Conservation (phyloP, 192 early-diverging fungal species). For the Backusella westeae region DNA sequence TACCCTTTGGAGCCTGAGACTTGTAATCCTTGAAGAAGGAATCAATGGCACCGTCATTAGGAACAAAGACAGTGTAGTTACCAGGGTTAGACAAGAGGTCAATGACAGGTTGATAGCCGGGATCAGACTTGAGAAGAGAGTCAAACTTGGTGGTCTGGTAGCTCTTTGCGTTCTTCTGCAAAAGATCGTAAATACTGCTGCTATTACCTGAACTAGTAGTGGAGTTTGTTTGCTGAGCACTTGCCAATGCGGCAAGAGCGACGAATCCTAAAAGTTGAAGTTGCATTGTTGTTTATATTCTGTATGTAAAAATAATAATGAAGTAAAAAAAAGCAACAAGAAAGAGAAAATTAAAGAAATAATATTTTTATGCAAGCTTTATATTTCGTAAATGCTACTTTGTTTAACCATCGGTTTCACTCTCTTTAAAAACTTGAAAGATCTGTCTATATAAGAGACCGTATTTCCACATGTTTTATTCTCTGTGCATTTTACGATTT, state of each 20-base stretch:
- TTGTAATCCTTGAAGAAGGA: background rate
- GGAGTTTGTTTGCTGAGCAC: background rate
- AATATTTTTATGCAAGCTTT: background rate
- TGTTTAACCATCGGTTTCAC: background rate
- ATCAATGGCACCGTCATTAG: background rate
- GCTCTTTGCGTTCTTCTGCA: background rate
- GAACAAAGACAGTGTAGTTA: slow-evolving; percentile 13
- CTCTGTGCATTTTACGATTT: background rate
- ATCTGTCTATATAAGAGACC: background rate
- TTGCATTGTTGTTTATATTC: background rate
- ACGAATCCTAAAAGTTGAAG: slow-evolving; percentile 2
- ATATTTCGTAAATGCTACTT: background rate
- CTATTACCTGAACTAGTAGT: background rate
- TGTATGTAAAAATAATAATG: background rate
- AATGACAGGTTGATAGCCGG: slow-evolving; percentile 5
- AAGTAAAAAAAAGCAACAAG: background rate
- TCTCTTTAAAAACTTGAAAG: background rate
- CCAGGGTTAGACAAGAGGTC: slow-evolving; percentile 1
- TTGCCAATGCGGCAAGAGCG: background rate
- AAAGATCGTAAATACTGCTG: background rate
- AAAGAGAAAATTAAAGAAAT: background rate
- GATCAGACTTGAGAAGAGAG: background rate
- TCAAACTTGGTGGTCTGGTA: background rate
- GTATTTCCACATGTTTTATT: background rate
- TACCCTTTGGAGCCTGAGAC: background rate